phyloP scores from a whole-genome alignment of 2,329 filamentous ascomycete genomes.

The Nectriaceae sp. region DNA sequence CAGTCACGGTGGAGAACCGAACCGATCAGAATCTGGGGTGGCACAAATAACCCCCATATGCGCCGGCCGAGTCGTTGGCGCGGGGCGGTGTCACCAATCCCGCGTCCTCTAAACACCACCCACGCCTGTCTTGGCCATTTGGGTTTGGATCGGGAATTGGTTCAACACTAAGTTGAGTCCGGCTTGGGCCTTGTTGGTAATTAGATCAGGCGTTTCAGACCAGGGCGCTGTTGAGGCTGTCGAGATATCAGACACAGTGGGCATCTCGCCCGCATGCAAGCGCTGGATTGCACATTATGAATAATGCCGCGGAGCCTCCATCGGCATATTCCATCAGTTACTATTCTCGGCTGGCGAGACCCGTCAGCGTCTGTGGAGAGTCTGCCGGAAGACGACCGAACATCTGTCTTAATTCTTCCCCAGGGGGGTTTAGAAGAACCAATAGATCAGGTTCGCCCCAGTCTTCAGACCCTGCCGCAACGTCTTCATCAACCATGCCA shows the following conservation, averaged over 20 bases:
- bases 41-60: conserved; percentile 6
- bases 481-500: background rate
- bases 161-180: background rate
- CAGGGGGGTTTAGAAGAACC: background rate
- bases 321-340: no score
- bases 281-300: background rate
- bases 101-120: conserved; percentile 4
- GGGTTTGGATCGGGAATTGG: background rate
- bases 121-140: conserved; percentile 2
- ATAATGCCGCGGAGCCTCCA: background rate
- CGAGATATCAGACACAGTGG: background rate
- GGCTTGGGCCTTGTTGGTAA: background rate
- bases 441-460: background rate
- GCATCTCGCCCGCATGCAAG: background rate
- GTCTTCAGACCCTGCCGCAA: background rate
- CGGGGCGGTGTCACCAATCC: conserved; percentile 11
- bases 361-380: no score
- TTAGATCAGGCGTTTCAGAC: background rate
- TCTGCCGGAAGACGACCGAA: no score
- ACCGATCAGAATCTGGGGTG: conserved; percentile 22
- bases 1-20: conserved; percentile 27
- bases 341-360: no score
- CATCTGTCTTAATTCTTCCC: no score
- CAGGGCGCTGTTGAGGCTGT: background rate
- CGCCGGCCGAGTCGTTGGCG: conserved; percentile 20